Conservation (phyloP, 2,329 filamentous ascomycete species). For the Emmonsiellopsis sp. region DNA sequence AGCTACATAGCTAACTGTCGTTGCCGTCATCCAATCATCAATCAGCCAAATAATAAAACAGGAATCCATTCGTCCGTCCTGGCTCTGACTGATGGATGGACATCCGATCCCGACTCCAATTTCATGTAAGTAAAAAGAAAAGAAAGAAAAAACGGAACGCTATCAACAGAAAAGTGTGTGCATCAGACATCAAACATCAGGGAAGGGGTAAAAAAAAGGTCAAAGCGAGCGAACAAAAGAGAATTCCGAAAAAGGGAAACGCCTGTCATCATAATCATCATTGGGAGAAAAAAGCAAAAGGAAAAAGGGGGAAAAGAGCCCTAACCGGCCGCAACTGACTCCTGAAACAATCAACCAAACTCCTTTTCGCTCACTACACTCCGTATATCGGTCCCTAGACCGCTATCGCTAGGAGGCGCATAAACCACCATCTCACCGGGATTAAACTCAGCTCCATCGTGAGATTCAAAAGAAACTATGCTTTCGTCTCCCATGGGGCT, state of each 20-base stretch:
- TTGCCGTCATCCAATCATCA: too few species aligned
- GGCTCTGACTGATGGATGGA: too few species aligned
- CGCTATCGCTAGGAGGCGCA: constrained; percentile 19
- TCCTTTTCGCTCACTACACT: constrained; percentile 12
- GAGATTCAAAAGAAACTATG: not conserved
- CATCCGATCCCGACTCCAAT: too few species aligned
- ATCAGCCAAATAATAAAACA: too few species aligned
- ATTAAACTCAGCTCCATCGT: constrained; percentile 9
- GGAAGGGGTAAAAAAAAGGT: not conserved
- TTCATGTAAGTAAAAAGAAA: too few species aligned
- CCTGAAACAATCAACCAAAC: constrained; percentile 5
- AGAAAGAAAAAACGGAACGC: too few species aligned
- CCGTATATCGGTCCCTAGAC: constrained; percentile 19
- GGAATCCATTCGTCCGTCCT: too few species aligned
- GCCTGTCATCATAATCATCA: too few species aligned
- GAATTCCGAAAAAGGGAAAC: too few species aligned
- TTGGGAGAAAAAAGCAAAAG: not conserved
- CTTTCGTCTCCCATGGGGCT: not conserved
- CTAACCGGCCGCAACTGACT: constrained; percentile 7
- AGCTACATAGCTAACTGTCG: too few species aligned
- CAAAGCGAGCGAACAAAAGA: not conserved
- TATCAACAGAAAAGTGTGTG: too few species aligned
- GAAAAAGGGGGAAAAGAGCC: constrained; percentile 5
- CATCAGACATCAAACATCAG: not conserved
- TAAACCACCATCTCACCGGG: constrained; percentile 14